Base-by-base conservation (phyloP, 192 early-diverging fungal species). In the Backusella luteola region DNA sequence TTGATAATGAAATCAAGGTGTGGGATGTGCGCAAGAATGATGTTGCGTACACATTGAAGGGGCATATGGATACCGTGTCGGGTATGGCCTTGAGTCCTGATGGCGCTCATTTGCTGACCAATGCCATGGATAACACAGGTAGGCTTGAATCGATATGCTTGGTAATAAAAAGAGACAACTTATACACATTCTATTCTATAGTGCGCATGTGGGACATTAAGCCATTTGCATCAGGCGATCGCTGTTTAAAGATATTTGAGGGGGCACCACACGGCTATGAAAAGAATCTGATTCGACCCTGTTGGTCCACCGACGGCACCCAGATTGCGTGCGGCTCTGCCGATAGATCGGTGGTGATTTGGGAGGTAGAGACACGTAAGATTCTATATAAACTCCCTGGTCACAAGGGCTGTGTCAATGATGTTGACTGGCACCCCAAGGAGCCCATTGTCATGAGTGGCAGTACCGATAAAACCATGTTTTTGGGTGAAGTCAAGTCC, bases 231-330 rank as follows among this genome's bases (percentile, higher is more conserved):
- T 80, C 91, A 12, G 85, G 79, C 3, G 91, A 91, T 71, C 89
- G 98, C n/a, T 84, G 94, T 67, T 82, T 93, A 73, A 93, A 92
- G 68, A 88, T 89, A 19, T 92, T 95, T 81, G 89, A 96, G 76
- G 95, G 96, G 6, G 97, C 97, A 4, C 96, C 96, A 32, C 96
- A 98, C 75, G 96, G 96, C 19, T 96, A 94, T 77, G 98, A 99
- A 73, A 96, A 95, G 87, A 96, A 96, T 71, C 85, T 99, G 44
- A 89, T 98, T 38, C 87, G 91, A 26, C 96, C 97, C 0, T 91
- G 94, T 23, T 98, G 97, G 93, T 93, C 94, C 19, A 85, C 89
- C 3, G 94, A 97, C 76, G 95, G 94, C 17, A 85, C 87, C 63
- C 93, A 93, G 85, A 89, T 97, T 42, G 97, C 94, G 0, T 87